Evolutionary conservation across 1,284 basidiomycete genomes (phyloP).

Genomic region (Pseudozyma pruni): DNA sequence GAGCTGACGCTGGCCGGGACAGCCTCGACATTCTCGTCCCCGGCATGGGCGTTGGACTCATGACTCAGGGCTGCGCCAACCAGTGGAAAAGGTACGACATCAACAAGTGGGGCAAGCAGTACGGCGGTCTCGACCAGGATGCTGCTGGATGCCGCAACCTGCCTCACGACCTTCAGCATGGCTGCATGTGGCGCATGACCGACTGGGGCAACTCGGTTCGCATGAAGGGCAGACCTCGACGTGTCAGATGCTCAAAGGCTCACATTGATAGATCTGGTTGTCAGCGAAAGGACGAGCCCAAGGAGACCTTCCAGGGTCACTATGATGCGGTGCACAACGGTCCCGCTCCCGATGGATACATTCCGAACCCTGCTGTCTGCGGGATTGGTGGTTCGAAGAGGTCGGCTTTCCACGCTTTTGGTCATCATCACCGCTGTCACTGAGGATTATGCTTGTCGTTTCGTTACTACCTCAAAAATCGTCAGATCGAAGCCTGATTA

Average conservation of each 20-base stretch:
- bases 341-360: conserved; percentile 27
- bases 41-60: conserved; percentile 33
- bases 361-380: conserved; percentile 27
- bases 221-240: conserved; percentile 13
- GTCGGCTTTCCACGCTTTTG: conserved; percentile 1
- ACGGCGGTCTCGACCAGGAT: conserved; percentile 32
- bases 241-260: conserved; percentile 36
- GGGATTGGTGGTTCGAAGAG: conserved; percentile 14
- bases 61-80: conserved; percentile 23
- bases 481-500: no score
- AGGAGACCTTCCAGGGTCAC: conserved; percentile 1
- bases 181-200: conserved; percentile 38
- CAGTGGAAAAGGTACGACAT: conserved; percentile 33
- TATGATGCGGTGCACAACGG: background rate
- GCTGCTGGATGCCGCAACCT: conserved; percentile 27
- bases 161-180: conserved; percentile 29
- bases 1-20: conserved; percentile 20
- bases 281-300: conserved; percentile 37
- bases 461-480: no score
- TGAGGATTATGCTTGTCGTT: no score
- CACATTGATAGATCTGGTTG: conserved; percentile 43
- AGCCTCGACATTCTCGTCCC: conserved; percentile 44
- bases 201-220: conserved; percentile 34
- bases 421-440: background rate
- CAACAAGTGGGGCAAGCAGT: conserved; percentile 31